phyloP scores from a whole-genome alignment of 257 asterid genomes.

The Verbena officinalis region DNA sequence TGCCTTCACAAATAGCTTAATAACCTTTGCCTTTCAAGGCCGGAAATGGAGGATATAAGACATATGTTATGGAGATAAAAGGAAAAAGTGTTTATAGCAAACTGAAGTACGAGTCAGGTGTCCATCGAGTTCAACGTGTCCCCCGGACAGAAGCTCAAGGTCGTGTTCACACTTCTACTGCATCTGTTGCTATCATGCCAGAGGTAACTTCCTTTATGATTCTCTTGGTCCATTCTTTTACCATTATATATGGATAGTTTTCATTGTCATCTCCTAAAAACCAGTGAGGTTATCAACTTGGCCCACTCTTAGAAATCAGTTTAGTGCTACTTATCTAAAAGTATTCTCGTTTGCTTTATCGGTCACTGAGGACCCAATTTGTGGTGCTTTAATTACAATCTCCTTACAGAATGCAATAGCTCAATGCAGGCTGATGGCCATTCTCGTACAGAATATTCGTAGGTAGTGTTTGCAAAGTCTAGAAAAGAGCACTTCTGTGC shows the following conservation, averaged over 20 bases:
- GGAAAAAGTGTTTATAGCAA: slow-evolving; percentile 93
- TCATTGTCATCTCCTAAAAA: slow-evolving; percentile 2
- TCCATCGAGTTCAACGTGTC: slow-evolving; percentile 99
- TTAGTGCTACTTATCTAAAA: background rate
- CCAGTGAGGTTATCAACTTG: background rate
- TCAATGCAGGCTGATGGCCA: slow-evolving; percentile 9
- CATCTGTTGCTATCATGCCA: slow-evolving; percentile 99
- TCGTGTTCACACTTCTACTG: slow-evolving; percentile 97
- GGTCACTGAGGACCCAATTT: background rate
- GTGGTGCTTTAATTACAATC: background rate
- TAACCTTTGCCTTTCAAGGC: slow-evolving; percentile 51
- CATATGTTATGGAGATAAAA: slow-evolving; percentile 92
- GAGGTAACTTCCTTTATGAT: slow-evolving; percentile 56
- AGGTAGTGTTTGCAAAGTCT: too few relatives aligned
- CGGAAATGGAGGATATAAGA: slow-evolving; percentile 87
- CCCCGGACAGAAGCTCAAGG: slow-evolving; percentile 99
- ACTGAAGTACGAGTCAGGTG: slow-evolving; percentile 97
- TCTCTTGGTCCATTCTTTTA: slow-evolving; percentile 11
- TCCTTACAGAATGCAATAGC: slow-evolving; percentile 15
- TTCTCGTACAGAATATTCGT: background rate
- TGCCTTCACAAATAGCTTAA: slow-evolving; percentile 33
- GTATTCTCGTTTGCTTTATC: background rate
- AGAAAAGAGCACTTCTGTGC: too few relatives aligned
- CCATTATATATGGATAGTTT: slow-evolving; percentile 12
- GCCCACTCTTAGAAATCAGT: background rate